Percentiles rank a stretch among this genome's conserved stretches.
These are phyloP conservation scores for Capsicum rhomboideum DNA, from an alignment of 257 asterid genomes.

Conservation along the genomic window DNA sequence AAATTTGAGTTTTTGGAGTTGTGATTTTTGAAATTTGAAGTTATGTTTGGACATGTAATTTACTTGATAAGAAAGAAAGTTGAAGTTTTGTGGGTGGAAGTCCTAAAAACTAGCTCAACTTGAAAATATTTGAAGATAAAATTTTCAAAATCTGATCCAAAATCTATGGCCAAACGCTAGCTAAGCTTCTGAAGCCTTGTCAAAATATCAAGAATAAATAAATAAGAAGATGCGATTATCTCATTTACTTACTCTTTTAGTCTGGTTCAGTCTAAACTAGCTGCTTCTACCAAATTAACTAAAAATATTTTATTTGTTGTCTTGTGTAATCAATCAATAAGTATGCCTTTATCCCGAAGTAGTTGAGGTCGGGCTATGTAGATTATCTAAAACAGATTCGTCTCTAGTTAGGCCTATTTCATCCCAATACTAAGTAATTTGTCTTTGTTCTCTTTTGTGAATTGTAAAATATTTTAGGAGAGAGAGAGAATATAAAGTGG, in stretches of 20 bases:
- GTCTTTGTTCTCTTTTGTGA: background rate
- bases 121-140: no score
- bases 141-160: no score
- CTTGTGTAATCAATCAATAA: background rate
- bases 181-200: background rate
- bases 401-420: background rate
- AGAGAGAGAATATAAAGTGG: constrained; percentile 74
- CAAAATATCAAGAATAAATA: background rate
- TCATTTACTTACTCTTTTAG: background rate
- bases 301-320: background rate
- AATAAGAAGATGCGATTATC: background rate
- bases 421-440: background rate
- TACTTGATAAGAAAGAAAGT: no score
- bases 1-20: no score
- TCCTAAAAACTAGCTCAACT: no score
- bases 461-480: constrained; percentile 41
- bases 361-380: background rate
- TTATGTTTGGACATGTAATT: no score
- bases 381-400: background rate
- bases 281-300: background rate
- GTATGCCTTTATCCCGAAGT: background rate
- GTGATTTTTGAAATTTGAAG: no score
- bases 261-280: background rate
- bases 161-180: no score
- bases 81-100: no score